Base-by-base conservation (phyloP, 2,329 filamentous ascomycete genomes). In the Apiospora hydei region DNA sequence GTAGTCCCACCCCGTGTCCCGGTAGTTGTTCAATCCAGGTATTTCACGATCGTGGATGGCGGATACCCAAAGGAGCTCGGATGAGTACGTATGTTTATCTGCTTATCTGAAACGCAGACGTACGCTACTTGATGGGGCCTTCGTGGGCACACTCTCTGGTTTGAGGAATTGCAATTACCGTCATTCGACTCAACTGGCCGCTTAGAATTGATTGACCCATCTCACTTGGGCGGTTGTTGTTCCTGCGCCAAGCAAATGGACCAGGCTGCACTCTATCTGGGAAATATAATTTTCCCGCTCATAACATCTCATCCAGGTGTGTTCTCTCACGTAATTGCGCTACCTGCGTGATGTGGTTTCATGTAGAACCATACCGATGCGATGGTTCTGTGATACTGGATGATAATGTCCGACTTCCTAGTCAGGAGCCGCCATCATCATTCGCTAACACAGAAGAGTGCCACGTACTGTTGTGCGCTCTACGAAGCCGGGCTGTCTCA, bases 291-390 rank as follows among this genome's bases (percentile, higher is more conserved):
- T n/a, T 41, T n/a, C 10, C 34, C n/a, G n/a, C 57, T 41, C 57
- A 64, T 64, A n/a, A 64, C 34, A 38, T 64, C 34, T 64, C 57
- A 64, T 64, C 10, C 57, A 41, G 34, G 34, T 64, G 11, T 41
- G 57, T n/a, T 38, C 18, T 64, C 34, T 64, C 34, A 41, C 34
- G 41, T n/a, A 11, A 64, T 18, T 64, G 34, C 34, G 18, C 21
- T 64, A 18, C 16, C 8, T 41, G 57, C 16, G 53, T 64, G 57
- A 64, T 64, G 34, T 64, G 30, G 57, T 64, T 64, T 64, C 57
- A 64, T 64, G 57, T 64, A 64, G 57, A 41, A 24, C 57, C 57
- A 64, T 64, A n/a, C 34, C 57, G 30, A 41, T 11, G 57, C 34
- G 57, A n/a, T 64, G 57, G 57, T 64, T 64, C 21, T 38, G 21